phyloP scores from a whole-genome alignment of 148 eudicot genomes.

The Dysphania ambrosioides region DNA sequence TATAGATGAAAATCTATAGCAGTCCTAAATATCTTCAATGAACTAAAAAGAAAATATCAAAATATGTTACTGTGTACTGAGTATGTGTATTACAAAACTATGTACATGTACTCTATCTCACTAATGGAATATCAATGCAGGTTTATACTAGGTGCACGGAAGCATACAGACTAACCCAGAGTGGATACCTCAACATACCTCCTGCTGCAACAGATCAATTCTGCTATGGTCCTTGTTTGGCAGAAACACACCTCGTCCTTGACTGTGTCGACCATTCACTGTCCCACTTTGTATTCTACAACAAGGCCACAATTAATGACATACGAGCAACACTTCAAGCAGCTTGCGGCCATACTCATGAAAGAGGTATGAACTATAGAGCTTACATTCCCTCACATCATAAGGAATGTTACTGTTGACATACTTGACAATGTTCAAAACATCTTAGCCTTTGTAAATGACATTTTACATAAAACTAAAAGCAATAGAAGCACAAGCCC shows the following conservation, averaged over 20 bases:
- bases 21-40: too few relatives aligned
- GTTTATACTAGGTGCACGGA: constrained; percentile 45
- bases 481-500: constrained; percentile 1
- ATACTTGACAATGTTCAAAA: not conserved
- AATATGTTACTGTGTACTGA: too few relatives aligned
- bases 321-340: constrained; percentile 36
- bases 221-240: constrained; percentile 53
- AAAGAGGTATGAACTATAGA: constrained; percentile 45
- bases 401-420: not conserved
- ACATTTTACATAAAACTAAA: not conserved
- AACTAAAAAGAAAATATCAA: too few relatives aligned
- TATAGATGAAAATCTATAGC: too few relatives aligned
- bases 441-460: not conserved
- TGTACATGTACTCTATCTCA: not conserved
- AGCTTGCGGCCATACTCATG: constrained; percentile 41
- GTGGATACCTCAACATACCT: constrained; percentile 50
- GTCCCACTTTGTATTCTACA: constrained; percentile 46
- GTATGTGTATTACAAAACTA: not conserved
- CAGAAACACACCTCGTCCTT: constrained; percentile 47
- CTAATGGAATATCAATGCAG: constrained; percentile 26
- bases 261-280: constrained; percentile 40
- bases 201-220: constrained; percentile 44
- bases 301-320: constrained; percentile 42
- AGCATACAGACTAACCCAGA: constrained; percentile 48
- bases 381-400: not conserved